Conservation (phyloP, 768 basidiomycete genomes). For the Dacryopinax spathularia region DNA sequence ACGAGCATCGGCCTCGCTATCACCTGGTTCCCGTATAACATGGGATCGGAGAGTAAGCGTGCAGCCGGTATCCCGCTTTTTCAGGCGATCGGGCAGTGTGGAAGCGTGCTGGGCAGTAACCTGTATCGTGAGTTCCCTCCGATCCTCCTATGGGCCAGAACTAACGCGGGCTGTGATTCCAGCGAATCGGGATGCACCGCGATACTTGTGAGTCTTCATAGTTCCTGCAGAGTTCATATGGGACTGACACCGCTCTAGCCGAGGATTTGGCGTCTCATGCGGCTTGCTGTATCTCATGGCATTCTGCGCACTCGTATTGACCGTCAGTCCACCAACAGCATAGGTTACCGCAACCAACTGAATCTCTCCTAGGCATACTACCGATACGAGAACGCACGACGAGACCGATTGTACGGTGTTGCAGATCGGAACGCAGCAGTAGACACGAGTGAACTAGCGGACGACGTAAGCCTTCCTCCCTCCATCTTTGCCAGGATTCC, state of each 20-base stretch:
- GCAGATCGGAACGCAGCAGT: conserved; percentile 36
- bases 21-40: conserved; percentile 52
- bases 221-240: background rate
- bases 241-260: background rate
- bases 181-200: conserved; percentile 47
- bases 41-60: conserved; percentile 43
- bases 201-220: conserved; percentile 25
- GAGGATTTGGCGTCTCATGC: background rate
- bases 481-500: background rate
- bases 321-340: background rate
- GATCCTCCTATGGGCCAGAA: background rate
- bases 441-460: conserved; percentile 50
- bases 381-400: conserved; percentile 42
- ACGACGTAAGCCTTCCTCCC: conserved; percentile 33
- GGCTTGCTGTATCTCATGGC: background rate
- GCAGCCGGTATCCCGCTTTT: conserved; percentile 65
- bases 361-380: conserved; percentile 38
- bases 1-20: conserved; percentile 59
- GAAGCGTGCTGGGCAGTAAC: conserved; percentile 16
- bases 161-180: conserved; percentile 29
- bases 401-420: conserved; percentile 41
- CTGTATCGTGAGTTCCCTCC: conserved; percentile 50
- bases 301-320: background rate
- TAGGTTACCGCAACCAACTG: background rate
- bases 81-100: conserved; percentile 68